Evolutionary conservation across 2,329 filamentous ascomycete genomes (phyloP), one percentile per base, ranked within the genome.

Genomic region (Nigrospora osmanthi): DNA sequence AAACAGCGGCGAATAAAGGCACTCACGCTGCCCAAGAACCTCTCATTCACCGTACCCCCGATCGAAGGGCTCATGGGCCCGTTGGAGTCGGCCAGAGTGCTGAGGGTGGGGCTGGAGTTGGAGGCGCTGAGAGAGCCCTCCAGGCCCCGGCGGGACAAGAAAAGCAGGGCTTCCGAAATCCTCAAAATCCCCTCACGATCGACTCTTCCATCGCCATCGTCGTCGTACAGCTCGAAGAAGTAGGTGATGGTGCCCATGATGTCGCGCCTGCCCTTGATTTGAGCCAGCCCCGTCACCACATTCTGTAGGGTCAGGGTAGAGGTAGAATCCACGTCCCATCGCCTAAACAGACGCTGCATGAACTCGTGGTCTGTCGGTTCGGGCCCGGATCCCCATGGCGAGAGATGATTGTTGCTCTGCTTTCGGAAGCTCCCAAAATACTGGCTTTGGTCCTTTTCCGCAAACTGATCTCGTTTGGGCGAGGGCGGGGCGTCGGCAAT

Each of bases 181-280:
- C 89, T 77, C 38, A 98, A 66, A 47, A 98, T 98, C 6, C 93
- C 93, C 64, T 98, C 93, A 11, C 93, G 81, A 58, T 97, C 93
- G 6, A 98, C 90, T 55, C 81, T 89, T 23, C 93, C 93, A 60
- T 95, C 89, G 1, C 82, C 79, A 56, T 91, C 85, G 53, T 98
- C 91, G 60, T 98, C 93, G 62, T 97, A 96, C 0, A 98, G 78
- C 58, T 96, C 88, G 56, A 98, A 98, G 64, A 98, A 97, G 66
- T 97, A 97, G 48, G 83, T 93, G 58, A 98, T 97, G 47, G 87
- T 93, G 30, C 88, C 88, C 91, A 98, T 96, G 53, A 98, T 96
- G 64, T 98, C 93, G 39, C 85, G 83, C 45, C 86, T 89, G 10
- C 93, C 91, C 63, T 95, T 97, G 58, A 98, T 88, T 13, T 87